These are phyloP conservation scores for Tephrocybe sp. DNA, from an alignment of 768 basidiomycete genomes.

Conservation along the genomic window DNA sequence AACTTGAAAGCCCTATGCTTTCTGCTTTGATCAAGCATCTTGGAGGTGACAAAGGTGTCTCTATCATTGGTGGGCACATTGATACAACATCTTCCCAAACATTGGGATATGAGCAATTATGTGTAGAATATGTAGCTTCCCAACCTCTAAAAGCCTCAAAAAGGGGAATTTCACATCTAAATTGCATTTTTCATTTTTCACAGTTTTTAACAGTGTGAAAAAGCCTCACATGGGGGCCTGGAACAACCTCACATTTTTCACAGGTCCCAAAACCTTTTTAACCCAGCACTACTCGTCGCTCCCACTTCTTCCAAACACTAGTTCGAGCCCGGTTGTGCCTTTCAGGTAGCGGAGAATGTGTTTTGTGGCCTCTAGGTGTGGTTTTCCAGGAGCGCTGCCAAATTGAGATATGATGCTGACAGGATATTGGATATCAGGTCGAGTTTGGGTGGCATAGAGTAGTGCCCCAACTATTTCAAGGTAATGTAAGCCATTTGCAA, in stretches of 20 bases:
- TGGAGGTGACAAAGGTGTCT: background rate
- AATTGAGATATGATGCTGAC: too few species aligned
- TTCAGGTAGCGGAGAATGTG: too few species aligned
- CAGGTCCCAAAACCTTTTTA: background rate
- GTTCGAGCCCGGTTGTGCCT: too few species aligned
- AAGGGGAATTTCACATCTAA: background rate
- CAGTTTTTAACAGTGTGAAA: background rate
- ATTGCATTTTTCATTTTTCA: background rate
- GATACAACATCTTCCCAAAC: background rate
- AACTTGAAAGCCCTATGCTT: background rate
- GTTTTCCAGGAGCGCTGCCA: too few species aligned
- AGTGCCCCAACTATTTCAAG: too few species aligned
- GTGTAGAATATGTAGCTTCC: background rate
- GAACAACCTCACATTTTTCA: background rate
- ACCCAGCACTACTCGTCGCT: slow-evolving; percentile 3
- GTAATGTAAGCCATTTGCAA: too few species aligned
- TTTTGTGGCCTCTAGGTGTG: too few species aligned
- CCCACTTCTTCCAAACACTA: too few species aligned
- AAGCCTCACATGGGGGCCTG: background rate
- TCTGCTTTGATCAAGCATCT: background rate
- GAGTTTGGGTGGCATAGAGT: too few species aligned
- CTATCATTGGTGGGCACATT: background rate
- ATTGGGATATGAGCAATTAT: background rate
- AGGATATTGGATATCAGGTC: too few species aligned
- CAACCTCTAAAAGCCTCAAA: background rate